A percentile compares a stretch with the other conserved stretches of the same genome.
Evolutionary conservation across 345 rosid genomes (phyloP).

Genomic region (Cardamine resedifolia): DNA sequence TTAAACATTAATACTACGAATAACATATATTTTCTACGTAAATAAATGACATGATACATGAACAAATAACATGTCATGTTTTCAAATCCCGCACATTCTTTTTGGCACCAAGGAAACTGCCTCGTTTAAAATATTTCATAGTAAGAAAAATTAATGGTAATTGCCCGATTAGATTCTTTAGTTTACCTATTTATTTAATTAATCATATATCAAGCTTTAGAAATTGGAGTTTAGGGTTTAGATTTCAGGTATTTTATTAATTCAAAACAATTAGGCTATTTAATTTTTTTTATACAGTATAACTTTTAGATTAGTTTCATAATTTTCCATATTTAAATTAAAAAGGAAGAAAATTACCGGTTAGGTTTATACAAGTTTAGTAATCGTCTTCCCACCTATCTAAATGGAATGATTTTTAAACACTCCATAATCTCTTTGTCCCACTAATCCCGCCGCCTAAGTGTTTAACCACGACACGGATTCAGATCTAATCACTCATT

Average conservation of each 20-base stretch:
- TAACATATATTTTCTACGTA: no score
- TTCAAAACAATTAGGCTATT: not conserved
- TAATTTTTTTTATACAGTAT: no score
- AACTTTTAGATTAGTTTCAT: not conserved
- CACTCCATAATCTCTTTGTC: conserved; percentile 16
- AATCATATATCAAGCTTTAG: not conserved
- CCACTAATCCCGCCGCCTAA: conserved; percentile 32
- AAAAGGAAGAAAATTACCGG: not conserved
- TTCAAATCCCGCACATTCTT: not conserved
- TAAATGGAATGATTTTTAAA: conserved; percentile 7
- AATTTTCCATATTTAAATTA: not conserved
- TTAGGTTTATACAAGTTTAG: not conserved
- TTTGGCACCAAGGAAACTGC: not conserved
- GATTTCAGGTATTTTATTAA: not conserved
- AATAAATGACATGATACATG: no score
- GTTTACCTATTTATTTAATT: no score
- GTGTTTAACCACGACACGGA: conserved; percentile 25
- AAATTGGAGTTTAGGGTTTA: not conserved
- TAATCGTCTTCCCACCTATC: conserved; percentile 13
- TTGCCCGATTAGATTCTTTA: not conserved
- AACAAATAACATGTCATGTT: not conserved
- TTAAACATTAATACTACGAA: no score
- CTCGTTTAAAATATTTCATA: not conserved
- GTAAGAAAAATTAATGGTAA: not conserved
- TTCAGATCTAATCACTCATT: conserved; percentile 26